phyloP scores from a whole-genome alignment of 2,329 filamentous ascomycete species.

The Talaromyces sp. region DNA sequence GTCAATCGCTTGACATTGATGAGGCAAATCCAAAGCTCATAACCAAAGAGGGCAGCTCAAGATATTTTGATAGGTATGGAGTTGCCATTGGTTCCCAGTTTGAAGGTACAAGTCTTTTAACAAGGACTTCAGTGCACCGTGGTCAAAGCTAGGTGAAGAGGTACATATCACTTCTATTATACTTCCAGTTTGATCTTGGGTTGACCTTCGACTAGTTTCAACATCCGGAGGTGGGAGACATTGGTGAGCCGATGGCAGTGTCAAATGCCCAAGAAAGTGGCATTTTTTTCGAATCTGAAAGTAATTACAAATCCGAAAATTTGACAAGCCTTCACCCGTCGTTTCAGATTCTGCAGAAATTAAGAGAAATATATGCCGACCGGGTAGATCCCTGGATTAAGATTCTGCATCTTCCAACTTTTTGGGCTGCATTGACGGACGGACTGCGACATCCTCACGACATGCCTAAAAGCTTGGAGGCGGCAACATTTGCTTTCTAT shows the following conservation, averaged over 20 bases:
- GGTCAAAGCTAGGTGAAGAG: background rate
- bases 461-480: background rate
- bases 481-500: background rate
- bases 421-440: background rate
- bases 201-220: background rate
- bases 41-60: background rate
- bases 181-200: background rate
- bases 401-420: background rate
- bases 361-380: background rate
- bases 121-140: background rate
- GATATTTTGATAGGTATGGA: constrained; percentile 1
- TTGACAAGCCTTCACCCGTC: background rate
- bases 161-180: background rate
- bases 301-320: background rate
- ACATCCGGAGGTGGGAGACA: background rate
- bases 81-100: background rate
- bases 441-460: background rate
- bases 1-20: background rate
- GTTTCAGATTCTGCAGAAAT: background rate
- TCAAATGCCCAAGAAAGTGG: background rate
- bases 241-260: background rate
- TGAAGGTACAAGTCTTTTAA: background rate
- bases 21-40: background rate
- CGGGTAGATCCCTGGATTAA: constrained; percentile 1
- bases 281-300: background rate